Evolutionary conservation across 345 rosid genomes (phyloP).

Genomic region (Citrus cavaleriei): DNA sequence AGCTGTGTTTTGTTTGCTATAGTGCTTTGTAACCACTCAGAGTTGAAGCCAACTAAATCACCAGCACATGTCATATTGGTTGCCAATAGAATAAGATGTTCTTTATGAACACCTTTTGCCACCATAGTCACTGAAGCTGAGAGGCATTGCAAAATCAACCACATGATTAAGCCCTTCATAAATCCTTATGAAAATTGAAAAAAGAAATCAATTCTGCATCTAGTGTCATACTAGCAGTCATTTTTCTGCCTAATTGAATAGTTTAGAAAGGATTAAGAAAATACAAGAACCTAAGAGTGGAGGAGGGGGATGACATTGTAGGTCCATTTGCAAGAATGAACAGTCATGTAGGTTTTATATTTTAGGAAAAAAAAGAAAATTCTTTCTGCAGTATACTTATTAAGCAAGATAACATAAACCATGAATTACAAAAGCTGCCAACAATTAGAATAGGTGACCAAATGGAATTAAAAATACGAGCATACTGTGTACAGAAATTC

Average conservation of each 20-base stretch:
- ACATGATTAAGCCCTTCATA: background rate
- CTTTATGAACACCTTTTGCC: conserved; percentile 78
- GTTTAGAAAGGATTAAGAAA: background rate
- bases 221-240: background rate
- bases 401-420: background rate
- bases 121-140: conserved; percentile 79
- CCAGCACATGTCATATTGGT: conserved; percentile 91
- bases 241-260: background rate
- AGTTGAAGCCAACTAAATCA: conserved; percentile 75
- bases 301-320: background rate
- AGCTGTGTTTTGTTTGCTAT: background rate
- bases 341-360: background rate
- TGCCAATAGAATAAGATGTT: conserved; percentile 80
- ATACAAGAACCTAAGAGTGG: background rate
- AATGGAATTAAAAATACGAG: background rate
- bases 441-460: background rate
- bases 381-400: background rate
- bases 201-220: background rate
- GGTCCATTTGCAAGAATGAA: background rate
- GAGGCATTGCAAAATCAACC: conserved; percentile 62
- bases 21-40: conserved; percentile 79
- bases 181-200: background rate
- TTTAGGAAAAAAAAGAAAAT: background rate
- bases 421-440: background rate
- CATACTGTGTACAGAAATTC: background rate